Base-by-base conservation (phyloP, 75 land plant genomes). In the Cryptomeria japonica region DNA sequence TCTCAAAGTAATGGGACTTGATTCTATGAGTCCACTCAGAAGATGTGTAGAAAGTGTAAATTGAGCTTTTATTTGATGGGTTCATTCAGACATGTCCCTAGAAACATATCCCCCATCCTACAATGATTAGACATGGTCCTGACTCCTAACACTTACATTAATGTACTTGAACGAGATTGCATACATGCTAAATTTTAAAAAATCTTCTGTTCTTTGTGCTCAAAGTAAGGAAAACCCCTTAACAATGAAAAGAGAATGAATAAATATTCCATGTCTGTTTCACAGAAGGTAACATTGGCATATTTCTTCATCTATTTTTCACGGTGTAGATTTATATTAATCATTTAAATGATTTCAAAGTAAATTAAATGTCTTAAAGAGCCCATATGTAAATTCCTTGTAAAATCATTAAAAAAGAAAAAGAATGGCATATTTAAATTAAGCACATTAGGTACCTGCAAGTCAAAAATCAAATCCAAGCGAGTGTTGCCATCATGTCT, bases 381-480 rank as follows among this genome's bases (percentile, higher is more conserved):
- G 38, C 16, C 13, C 14, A 32, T 34, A 73, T 11, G 11, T 14
- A 32, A 34, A 13, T 1, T 34, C 77, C 34, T 11, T 75, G 77
- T 7, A 75, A 32, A 0, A 34, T 75, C 38, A 32, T 75, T 75
- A 34, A 32, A 44, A 80, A 28, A 0, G 32, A 82, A 28, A 28
- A 28, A 3, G n/a, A 44, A 46, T 44, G 31, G n/a, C 53, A 77
- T 32, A 80, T 25, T n/a, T 82, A 82, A 82, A n/a, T 28, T 82
- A 82, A n/a, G 34, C 34, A 82, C 58, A 36, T 75, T 38, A 85
- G 64, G 7, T 84, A 95, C 96, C 96, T 94, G 95, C 84, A 95
- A 86, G 78, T 94, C 94, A 85, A 95, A 79, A 19, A 89, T 79
- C 75, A 89, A 89, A 87, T 94, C 94, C 16, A 53, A 14, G 34